Percentiles rank a stretch among this genome's conserved stretches.
Conservation (phyloP, 2,329 filamentous ascomycete genomes). For the Colletotrichum sp. region DNA sequence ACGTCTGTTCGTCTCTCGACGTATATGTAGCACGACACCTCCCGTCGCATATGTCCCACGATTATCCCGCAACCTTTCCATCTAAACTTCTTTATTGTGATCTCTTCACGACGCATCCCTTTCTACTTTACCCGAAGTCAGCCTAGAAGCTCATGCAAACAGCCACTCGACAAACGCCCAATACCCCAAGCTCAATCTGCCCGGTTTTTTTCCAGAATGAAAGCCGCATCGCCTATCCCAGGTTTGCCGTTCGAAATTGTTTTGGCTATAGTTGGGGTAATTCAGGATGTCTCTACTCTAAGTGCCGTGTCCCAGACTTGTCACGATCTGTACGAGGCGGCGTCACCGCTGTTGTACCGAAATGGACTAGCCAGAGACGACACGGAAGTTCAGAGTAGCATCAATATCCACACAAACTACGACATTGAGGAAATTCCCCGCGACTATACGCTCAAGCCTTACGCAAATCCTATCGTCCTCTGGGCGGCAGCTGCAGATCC, state of each 20-base stretch:
- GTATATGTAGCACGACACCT: not conserved
- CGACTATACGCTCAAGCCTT: not conserved
- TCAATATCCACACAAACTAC: not conserved
- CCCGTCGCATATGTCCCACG: not conserved
- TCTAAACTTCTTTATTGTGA: not conserved
- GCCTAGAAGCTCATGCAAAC: not conserved
- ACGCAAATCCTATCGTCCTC: not conserved
- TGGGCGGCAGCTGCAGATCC: not conserved
- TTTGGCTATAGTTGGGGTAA: not conserved
- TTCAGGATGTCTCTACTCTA: not conserved
- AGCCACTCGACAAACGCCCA: not conserved
- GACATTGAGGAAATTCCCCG: not conserved
- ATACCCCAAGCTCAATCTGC: not conserved
- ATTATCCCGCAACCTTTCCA: not conserved
- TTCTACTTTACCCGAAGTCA: not conserved
- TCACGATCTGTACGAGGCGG: not conserved
- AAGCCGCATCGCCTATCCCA: not conserved
- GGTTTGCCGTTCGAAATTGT: not conserved
- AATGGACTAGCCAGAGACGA: not conserved
- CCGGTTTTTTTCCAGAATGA: not conserved
- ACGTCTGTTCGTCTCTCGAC: not conserved
- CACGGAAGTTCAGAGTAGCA: not conserved
- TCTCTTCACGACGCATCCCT: not conserved
- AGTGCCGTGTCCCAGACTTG: not conserved
- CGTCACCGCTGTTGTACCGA: not conserved